phyloP scores from a whole-genome alignment of 2,329 filamentous ascomycete species.

The Rutstroemia sydowiana region DNA sequence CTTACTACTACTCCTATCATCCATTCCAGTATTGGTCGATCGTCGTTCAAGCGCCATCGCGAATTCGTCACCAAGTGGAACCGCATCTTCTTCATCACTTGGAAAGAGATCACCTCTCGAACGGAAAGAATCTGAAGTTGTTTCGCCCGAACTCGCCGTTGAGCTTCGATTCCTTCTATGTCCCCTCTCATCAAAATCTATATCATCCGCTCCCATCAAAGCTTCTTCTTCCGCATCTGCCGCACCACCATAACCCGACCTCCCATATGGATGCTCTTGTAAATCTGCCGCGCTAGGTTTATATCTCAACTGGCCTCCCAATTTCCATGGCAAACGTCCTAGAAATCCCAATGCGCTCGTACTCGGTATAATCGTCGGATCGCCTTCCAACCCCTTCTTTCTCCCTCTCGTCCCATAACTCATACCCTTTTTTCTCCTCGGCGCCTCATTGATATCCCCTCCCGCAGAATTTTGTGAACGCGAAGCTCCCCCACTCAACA shows the following conservation, averaged over 20 bases:
- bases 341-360: conserved; percentile 81
- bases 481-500: conserved; percentile 63
- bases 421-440: conserved; percentile 72
- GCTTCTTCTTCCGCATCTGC: conserved; percentile 60
- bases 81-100: conserved; percentile 77
- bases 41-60: conserved; percentile 72
- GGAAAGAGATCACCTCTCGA: conserved; percentile 87
- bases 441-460: conserved; percentile 50
- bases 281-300: conserved; percentile 86
- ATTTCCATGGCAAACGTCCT: conserved; percentile 73
- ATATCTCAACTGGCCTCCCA: conserved; percentile 77
- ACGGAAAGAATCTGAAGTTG: conserved; percentile 77
- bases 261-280: conserved; percentile 69
- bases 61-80: conserved; percentile 90
- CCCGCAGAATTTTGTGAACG: conserved; percentile 29
- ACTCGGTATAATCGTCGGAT: conserved; percentile 84
- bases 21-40: conserved; percentile 47
- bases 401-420: conserved; percentile 71
- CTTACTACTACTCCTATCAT: conserved; percentile 65
- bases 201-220: conserved; percentile 57
- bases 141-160: conserved; percentile 71
- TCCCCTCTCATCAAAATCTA: conserved; percentile 23
- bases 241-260: conserved; percentile 33
- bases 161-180: conserved; percentile 54
- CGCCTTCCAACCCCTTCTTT: conserved; percentile 50